Evolutionary conservation across 202 grass and related monocot genomes (phyloP).

Genomic region (Saccharum hybrid): DNA sequence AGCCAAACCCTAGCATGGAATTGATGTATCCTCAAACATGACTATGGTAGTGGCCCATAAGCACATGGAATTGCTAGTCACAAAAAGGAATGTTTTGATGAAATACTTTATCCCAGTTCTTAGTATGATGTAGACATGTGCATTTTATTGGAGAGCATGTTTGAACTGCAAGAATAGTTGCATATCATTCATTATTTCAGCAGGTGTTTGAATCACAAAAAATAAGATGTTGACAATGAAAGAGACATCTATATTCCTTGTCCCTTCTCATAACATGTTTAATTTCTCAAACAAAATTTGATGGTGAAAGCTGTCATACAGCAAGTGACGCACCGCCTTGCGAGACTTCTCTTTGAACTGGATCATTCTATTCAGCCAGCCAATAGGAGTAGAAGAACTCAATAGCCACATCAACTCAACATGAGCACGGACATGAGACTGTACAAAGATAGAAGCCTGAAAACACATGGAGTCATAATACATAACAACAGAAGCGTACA

Average conservation of each 20-base stretch:
- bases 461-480: slow-evolving; percentile 36
- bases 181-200: slow-evolving; percentile 18
- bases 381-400: slow-evolving; percentile 93
- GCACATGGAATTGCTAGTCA: neutral
- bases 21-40: slow-evolving; percentile 14
- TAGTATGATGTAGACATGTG: neutral
- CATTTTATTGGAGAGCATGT: slow-evolving; percentile 18
- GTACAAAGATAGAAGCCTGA: slow-evolving; percentile 94
- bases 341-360: slow-evolving; percentile 99
- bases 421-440: slow-evolving; percentile 97
- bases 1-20: slow-evolving; percentile 7
- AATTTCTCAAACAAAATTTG: slow-evolving; percentile 42
- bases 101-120: slow-evolving; percentile 23
- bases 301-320: slow-evolving; percentile 73
- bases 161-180: neutral
- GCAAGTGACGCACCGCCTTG: slow-evolving; percentile 95
- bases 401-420: slow-evolving; percentile 98
- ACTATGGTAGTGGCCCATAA: neutral
- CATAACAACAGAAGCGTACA: slow-evolving; percentile 9
- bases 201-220: slow-evolving; percentile 7
- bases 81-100: slow-evolving; percentile 24
- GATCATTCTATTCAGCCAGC: slow-evolving; percentile 98
- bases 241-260: slow-evolving; percentile 17
- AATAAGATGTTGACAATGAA: neutral
- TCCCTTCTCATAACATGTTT: neutral